phyloP scores from a whole-genome alignment of 352 stramenopile genomes.

The Achlya hypogyna region DNA sequence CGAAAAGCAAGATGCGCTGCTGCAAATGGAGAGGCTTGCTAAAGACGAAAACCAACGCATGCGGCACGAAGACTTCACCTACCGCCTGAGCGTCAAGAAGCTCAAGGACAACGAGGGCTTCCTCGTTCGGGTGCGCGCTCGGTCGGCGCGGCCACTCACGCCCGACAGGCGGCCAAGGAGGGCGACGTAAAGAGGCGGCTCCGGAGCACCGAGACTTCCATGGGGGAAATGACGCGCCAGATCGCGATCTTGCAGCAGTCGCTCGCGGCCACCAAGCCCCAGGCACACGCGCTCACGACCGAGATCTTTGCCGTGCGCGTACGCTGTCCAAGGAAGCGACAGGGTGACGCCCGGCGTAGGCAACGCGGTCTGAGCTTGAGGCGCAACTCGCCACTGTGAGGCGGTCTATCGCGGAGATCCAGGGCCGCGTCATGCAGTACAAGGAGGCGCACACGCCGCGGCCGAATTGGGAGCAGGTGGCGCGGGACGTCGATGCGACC shows the following conservation, averaged over 20 bases:
- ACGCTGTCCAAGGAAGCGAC: neutral
- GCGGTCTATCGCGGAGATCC: neutral
- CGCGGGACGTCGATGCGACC: neutral
- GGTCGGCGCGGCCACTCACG: neutral
- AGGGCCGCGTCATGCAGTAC: neutral
- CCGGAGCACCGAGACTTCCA: neutral
- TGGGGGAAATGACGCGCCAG: neutral
- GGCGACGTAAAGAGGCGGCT: neutral
- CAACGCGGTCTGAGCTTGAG: neutral
- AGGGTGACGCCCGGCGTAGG: too few relatives aligned
- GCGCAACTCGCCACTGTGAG: neutral
- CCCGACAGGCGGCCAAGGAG: neutral
- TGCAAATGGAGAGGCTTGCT: neutral
- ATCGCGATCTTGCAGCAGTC: neutral
- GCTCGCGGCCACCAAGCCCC: neutral
- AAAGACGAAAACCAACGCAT: neutral
- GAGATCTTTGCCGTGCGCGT: slow-evolving; percentile 2
- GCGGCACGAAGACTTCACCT: neutral
- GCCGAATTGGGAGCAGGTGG: neutral
- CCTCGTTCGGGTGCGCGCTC: neutral
- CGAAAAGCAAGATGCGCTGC: slow-evolving; percentile 7
- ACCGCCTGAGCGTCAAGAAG: slow-evolving; percentile 4
- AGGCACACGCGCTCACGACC: neutral
- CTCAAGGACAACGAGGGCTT: slow-evolving; percentile 3
- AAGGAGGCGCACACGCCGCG: neutral